A percentile compares a stretch with the other conserved stretches of the same genome.
Conservation (phyloP, 768 basidiomycete species). For the Russula ochroleuca region DNA sequence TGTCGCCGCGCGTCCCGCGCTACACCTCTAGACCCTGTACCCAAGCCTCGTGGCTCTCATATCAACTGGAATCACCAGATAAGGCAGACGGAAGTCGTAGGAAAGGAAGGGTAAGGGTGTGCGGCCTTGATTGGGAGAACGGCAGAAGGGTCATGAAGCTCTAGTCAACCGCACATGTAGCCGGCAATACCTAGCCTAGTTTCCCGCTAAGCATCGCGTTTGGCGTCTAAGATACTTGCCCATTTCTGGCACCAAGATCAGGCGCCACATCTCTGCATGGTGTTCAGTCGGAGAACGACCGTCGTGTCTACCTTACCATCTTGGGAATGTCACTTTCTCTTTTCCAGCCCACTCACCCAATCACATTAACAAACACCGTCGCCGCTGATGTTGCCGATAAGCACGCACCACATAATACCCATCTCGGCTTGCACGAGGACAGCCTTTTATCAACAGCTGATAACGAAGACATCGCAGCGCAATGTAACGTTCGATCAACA, state of each 20-base stretch:
- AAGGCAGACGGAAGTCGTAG: background rate
- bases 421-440: background rate
- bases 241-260: background rate
- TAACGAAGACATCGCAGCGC: background rate
- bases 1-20: constrained; percentile 8
- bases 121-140: background rate
- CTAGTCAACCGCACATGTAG: too few relatives aligned
- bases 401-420: background rate
- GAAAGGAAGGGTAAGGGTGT: background rate
- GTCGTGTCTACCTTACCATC: background rate
- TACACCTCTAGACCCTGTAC: constrained; percentile 12
- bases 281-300: background rate
- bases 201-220: background rate
- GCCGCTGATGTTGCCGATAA: background rate
- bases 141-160: background rate
- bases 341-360: background rate
- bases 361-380: constrained; percentile 5
- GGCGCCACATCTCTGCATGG: background rate
- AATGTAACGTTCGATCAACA: background rate
- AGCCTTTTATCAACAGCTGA: background rate
- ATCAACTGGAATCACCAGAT: background rate
- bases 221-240: background rate
- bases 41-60: constrained; percentile 20
- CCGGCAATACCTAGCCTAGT: too few relatives aligned
- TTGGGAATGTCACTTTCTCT: background rate